A percentile compares a stretch with the other conserved stretches of the same genome.
phyloP scores from a whole-genome alignment of 345 rosid species.

The Cardamine resedifolia region DNA sequence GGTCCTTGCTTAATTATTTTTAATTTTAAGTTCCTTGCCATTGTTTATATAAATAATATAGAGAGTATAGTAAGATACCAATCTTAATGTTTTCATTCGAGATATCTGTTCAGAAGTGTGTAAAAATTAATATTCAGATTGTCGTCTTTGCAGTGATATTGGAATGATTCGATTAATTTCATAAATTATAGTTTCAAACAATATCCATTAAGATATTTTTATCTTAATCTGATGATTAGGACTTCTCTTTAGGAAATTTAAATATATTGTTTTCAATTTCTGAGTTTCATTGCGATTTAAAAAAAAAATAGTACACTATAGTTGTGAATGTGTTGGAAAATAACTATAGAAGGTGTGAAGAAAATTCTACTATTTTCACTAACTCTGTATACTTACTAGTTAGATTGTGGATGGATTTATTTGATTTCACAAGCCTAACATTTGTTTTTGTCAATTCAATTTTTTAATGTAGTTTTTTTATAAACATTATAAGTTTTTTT shows the following conservation, averaged over 20 bases:
- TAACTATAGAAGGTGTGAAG: neutral
- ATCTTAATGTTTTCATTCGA: slow-evolving; percentile 15
- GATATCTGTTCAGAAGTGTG: slow-evolving; percentile 22
- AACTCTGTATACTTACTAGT: neutral
- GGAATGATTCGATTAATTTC: slow-evolving; percentile 9
- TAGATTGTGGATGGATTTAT: too few relatives aligned
- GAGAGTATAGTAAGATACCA: slow-evolving; percentile 14
- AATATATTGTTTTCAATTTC: neutral
- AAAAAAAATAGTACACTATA: neutral
- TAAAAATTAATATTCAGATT: slow-evolving; percentile 22
- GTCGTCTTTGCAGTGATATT: slow-evolving; percentile 27
- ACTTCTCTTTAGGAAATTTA: neutral
- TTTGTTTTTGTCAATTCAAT: neutral
- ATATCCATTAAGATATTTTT: neutral
- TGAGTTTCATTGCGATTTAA: neutral
- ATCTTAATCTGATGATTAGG: neutral
- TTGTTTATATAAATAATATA: slow-evolving; percentile 32
- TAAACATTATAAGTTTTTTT: neutral
- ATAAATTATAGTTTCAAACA: neutral
- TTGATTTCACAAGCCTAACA: neutral
- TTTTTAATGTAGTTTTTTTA: neutral
- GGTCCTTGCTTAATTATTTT: slow-evolving; percentile 25
- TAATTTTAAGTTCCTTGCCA: neutral
- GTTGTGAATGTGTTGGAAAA: neutral
- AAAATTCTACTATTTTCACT: too few relatives aligned